Evolutionary conservation across 345 rosid genomes (phyloP).

Genomic region (Brassica carinata): DNA sequence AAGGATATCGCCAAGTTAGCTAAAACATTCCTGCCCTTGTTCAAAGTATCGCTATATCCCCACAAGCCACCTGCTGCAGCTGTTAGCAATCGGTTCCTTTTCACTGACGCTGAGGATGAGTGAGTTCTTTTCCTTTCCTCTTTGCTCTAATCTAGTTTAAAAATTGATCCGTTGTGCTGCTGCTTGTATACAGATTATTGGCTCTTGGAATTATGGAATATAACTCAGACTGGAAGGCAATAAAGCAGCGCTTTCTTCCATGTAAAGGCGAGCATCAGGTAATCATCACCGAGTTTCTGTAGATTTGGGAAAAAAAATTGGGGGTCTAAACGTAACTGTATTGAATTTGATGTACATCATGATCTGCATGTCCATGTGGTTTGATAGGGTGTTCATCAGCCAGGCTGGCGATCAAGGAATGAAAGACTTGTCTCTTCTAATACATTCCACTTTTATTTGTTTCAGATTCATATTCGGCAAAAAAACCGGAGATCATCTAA

Average conservation of each 20-base stretch:
- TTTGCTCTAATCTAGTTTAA: constrained; percentile 8
- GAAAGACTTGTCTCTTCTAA: constrained; percentile 8
- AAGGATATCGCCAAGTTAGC: constrained; percentile 78
- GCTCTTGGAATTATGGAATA: constrained; percentile 86
- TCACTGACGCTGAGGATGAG: constrained; percentile 97
- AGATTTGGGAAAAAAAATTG: not conserved
- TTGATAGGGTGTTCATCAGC: constrained; percentile 15
- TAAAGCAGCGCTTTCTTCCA: constrained; percentile 93
- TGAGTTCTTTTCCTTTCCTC: constrained; percentile 47
- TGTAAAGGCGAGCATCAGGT: constrained; percentile 97
- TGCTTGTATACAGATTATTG: constrained; percentile 58
- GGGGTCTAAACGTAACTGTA: not conserved
- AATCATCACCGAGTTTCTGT: constrained; percentile 32
- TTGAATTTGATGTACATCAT: not conserved
- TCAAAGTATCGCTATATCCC: constrained; percentile 76
- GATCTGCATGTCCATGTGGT: constrained; percentile 19
- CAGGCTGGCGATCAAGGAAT: constrained; percentile 20
- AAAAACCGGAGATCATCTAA: constrained; percentile 93
- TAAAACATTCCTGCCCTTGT: constrained; percentile 58
- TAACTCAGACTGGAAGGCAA: constrained; percentile 94
- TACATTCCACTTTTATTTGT: constrained; percentile 27
- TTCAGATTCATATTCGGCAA: constrained; percentile 90
- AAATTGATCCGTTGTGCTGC: constrained; percentile 17
- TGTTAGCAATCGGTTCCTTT: constrained; percentile 78
- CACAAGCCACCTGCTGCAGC: constrained; percentile 84